Percentiles rank a stretch among this genome's conserved stretches.
phyloP scores from a whole-genome alignment of 2,329 filamentous ascomycete species.

The Aaosphaeria arxii region DNA sequence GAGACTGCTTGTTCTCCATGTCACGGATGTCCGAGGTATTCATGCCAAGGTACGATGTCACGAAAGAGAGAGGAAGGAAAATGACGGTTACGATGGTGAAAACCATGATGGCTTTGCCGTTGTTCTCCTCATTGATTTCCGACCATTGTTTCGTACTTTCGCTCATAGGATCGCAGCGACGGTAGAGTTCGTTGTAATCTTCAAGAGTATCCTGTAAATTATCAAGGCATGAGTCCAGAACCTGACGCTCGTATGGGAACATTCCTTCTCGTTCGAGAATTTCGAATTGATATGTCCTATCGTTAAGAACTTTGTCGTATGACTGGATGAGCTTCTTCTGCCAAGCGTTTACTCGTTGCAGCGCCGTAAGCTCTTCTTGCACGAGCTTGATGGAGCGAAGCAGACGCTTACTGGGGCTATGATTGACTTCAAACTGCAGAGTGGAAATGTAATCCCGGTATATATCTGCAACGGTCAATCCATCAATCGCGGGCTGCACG shows the following conservation, averaged over 20 bases:
- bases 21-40: slow-evolving; percentile 40
- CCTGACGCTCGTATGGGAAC: slow-evolving; percentile 18
- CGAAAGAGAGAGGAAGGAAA: slow-evolving; percentile 45
- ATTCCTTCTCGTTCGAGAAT: slow-evolving; percentile 16
- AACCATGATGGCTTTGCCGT: slow-evolving; percentile 44
- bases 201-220: slow-evolving; percentile 15
- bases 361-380: slow-evolving; percentile 26
- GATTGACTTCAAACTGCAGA: slow-evolving; percentile 35
- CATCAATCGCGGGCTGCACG: slow-evolving; percentile 23
- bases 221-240: slow-evolving; percentile 21
- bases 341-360: slow-evolving; percentile 21
- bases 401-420: slow-evolving; percentile 29
- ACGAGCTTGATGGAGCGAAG: slow-evolving; percentile 31
- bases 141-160: slow-evolving; percentile 32
- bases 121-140: slow-evolving; percentile 35
- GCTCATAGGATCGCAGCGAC: slow-evolving; percentile 24
- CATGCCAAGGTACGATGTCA: slow-evolving; percentile 44
- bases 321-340: slow-evolving; percentile 24
- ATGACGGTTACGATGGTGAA: slow-evolving; percentile 46
- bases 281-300: slow-evolving; percentile 17
- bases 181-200: slow-evolving; percentile 22
- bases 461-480: slow-evolving; percentile 25
- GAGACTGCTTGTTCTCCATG: slow-evolving; percentile 35
- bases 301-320: slow-evolving; percentile 22
- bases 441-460: slow-evolving; percentile 30